Conservation (phyloP, 2,329 filamentous ascomycete species). For the Blumeriella jaapii region DNA sequence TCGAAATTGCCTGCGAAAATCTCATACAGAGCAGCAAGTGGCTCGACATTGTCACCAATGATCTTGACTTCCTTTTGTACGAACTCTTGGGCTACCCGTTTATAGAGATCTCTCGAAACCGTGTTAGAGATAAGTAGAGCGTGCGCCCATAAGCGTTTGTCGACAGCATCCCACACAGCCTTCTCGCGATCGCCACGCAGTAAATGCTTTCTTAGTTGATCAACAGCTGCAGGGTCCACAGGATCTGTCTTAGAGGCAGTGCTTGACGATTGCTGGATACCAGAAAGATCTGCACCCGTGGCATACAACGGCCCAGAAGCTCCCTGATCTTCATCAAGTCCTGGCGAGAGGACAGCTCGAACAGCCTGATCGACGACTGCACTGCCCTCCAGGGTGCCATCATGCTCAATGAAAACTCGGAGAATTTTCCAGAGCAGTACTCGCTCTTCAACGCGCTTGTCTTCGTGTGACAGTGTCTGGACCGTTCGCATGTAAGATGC, state of each 20-base stretch:
- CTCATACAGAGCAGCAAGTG: slow-evolving; percentile 83
- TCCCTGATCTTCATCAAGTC: slow-evolving; percentile 25
- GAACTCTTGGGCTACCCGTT: slow-evolving; percentile 89
- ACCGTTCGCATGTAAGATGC: slow-evolving; percentile 30
- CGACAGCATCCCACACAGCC: slow-evolving; percentile 85
- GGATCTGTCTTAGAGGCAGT: slow-evolving; percentile 46
- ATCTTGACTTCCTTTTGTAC: slow-evolving; percentile 89
- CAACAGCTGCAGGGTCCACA: slow-evolving; percentile 56
- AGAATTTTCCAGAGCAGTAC: slow-evolving; percentile 81
- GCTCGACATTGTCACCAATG: slow-evolving; percentile 67
- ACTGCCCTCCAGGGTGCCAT: slow-evolving; percentile 69
- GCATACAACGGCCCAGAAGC: slow-evolving; percentile 25
- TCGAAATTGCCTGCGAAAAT: slow-evolving; percentile 89
- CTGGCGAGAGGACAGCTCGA: slow-evolving; percentile 60
- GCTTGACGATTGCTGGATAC: slow-evolving; percentile 28
- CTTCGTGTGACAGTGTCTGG: slow-evolving; percentile 42
- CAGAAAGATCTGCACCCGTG: slow-evolving; percentile 30
- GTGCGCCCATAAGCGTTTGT: slow-evolving; percentile 91
- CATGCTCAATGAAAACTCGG: slow-evolving; percentile 70
- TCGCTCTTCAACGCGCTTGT: slow-evolving; percentile 68
- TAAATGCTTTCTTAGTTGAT: slow-evolving; percentile 61
- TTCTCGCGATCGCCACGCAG: slow-evolving; percentile 77
- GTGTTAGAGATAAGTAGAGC: slow-evolving; percentile 79
- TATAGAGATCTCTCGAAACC: slow-evolving; percentile 73
- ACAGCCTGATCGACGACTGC: slow-evolving; percentile 62